Evolutionary conservation across 768 basidiomycete species (phyloP).

Genomic region (Pleurotus tuoliensis): DNA sequence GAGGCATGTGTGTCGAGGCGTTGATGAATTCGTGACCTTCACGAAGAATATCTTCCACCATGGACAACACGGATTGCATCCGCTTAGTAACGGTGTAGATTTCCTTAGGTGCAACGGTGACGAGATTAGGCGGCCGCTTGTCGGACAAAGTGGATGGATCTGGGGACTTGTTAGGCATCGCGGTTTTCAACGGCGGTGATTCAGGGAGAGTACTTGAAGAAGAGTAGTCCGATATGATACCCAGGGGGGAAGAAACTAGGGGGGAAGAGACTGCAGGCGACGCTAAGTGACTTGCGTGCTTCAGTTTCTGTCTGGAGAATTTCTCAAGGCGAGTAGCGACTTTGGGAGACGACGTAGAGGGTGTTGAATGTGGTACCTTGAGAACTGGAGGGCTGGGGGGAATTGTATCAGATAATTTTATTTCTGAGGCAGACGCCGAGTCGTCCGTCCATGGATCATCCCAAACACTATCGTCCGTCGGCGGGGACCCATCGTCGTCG

Average conservation of each 20-base stretch:
- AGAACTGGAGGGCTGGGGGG: slow-evolving; percentile 22
- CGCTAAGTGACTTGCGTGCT: slow-evolving; percentile 18
- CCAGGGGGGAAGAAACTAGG: neutral
- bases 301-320: slow-evolving; percentile 50
- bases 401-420: slow-evolving; percentile 15
- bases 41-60: slow-evolving; percentile 57
- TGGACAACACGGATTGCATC: slow-evolving; percentile 47
- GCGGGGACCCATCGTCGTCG: slow-evolving; percentile 33
- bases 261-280: slow-evolving; percentile 3
- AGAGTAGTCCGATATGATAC: slow-evolving; percentile 10
- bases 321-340: slow-evolving; percentile 57
- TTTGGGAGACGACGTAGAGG: slow-evolving; percentile 34
- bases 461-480: slow-evolving; percentile 34
- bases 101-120: slow-evolving; percentile 37
- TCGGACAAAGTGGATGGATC: slow-evolving; percentile 7
- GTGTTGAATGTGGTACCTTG: slow-evolving; percentile 13
- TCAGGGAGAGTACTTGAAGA: slow-evolving; percentile 15
- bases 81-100: slow-evolving; percentile 57
- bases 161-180: neutral
- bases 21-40: slow-evolving; percentile 59
- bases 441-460: slow-evolving; percentile 71
- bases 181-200: slow-evolving; percentile 15
- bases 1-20: slow-evolving; percentile 45
- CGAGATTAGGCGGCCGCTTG: slow-evolving; percentile 22
- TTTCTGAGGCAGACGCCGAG: slow-evolving; percentile 9